Conservation (phyloP, 2,329 filamentous ascomycete species). For the Trichoderma atroviride region DNA sequence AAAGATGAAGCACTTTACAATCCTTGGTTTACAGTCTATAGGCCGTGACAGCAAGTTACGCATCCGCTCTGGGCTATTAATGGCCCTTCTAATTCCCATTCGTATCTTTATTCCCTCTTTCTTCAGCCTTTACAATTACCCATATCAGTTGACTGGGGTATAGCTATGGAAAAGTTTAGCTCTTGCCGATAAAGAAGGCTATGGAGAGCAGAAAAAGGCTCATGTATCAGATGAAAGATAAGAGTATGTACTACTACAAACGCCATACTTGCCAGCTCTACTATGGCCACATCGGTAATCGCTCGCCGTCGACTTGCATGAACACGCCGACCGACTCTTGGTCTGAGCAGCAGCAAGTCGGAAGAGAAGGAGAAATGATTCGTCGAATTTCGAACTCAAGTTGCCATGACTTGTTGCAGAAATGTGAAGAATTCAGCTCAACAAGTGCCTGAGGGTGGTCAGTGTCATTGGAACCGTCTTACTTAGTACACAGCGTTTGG, state of each 20-base stretch:
- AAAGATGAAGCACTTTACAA: neutral
- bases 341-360: neutral
- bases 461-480: conserved; percentile 4
- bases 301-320: neutral
- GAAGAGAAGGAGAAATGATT: neutral
- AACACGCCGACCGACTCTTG: neutral
- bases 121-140: neutral
- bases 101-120: neutral
- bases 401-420: conserved; percentile 1
- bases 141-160: neutral
- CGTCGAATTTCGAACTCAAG: neutral
- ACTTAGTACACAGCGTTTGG: neutral
- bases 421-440: conserved; percentile 13
- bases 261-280: neutral
- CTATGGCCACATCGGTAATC: neutral
- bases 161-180: too few relatives aligned
- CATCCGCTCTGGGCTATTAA: neutral
- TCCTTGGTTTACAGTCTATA: neutral
- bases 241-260: neutral
- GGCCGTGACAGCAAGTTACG: neutral
- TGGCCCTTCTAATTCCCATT: neutral
- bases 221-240: too few relatives aligned
- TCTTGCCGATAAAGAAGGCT: neutral
- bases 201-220: neutral
- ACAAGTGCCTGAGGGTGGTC: conserved; percentile 18